Percentiles rank a stretch among this genome's conserved stretches.
phyloP scores from a whole-genome alignment of 345 rosid species.

The Laguncularia racemosa region DNA sequence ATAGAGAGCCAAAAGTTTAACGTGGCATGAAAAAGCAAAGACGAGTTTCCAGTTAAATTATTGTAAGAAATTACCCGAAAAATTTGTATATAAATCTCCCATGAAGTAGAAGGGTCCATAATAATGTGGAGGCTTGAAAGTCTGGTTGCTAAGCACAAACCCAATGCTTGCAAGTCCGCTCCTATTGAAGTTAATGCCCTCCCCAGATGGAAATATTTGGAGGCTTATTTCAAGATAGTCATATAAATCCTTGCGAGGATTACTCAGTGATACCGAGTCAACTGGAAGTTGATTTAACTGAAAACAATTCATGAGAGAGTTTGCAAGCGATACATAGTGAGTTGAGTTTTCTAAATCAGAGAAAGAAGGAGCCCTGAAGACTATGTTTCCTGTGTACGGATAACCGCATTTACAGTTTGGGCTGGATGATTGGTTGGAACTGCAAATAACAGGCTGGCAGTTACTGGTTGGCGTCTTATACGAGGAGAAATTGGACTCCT shows the following conservation, averaged over 20 bases:
- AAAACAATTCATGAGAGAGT: conserved; percentile 16
- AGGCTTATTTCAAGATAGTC: conserved; percentile 41
- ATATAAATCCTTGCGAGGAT: conserved; percentile 39
- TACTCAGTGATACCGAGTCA: conserved; percentile 45
- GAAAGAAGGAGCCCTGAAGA: conserved; percentile 61
- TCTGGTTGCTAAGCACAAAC: conserved; percentile 54
- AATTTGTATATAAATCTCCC: conserved; percentile 25
- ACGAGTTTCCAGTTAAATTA: conserved; percentile 1
- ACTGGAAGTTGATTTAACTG: conserved; percentile 39
- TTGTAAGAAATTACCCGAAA: conserved; percentile 37
- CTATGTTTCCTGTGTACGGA: conserved; percentile 57
- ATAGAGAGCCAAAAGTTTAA: background rate
- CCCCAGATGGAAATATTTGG: conserved; percentile 41
- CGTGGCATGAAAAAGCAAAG: conserved; percentile 3
- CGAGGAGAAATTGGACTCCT: conserved; percentile 15
- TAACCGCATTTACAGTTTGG: conserved; percentile 54
- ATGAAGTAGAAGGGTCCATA: conserved; percentile 60
- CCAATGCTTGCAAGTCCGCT: conserved; percentile 32
- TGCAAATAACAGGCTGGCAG: conserved; percentile 37
- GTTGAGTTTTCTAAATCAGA: conserved; percentile 39
- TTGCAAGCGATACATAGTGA: conserved; percentile 28
- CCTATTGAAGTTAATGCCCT: conserved; percentile 35
- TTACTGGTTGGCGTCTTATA: conserved; percentile 34
- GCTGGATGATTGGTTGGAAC: conserved; percentile 32
- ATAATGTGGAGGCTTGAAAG: conserved; percentile 40